Evolutionary conservation across 805 yeast genomes (phyloP).

Genomic region (Komagataella phaffii): DNA sequence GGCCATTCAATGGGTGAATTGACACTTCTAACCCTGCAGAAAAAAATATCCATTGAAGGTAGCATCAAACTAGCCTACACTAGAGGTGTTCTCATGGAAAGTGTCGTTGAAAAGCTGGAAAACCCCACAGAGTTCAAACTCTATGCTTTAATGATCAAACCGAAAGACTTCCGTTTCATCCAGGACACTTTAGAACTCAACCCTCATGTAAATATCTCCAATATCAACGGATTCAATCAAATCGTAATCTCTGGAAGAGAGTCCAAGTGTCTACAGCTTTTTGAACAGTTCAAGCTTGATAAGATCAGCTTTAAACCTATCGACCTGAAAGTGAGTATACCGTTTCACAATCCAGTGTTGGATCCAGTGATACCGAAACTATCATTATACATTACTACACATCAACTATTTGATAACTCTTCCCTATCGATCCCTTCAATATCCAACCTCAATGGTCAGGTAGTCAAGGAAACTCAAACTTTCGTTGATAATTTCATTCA

Average conservation of each 20-base stretch:
- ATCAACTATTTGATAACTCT: not conserved
- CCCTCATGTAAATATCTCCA: slow-evolving; percentile 7
- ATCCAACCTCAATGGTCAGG: slow-evolving; percentile 15
- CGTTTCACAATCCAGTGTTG: slow-evolving; percentile 21
- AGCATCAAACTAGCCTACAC: slow-evolving; percentile 13
- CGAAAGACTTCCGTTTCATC: slow-evolving; percentile 10
- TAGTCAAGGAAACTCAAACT: slow-evolving; percentile 4
- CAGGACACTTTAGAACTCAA: not conserved
- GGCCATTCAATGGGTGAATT: slow-evolving; percentile 25
- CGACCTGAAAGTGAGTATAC: slow-evolving; percentile 17
- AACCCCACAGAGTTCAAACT: slow-evolving; percentile 19
- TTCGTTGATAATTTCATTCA: slow-evolving; percentile 15
- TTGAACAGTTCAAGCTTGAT: slow-evolving; percentile 5
- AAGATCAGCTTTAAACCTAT: slow-evolving; percentile 10
- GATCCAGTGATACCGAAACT: slow-evolving; percentile 13
- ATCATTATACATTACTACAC: not conserved
- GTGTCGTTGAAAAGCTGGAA: slow-evolving; percentile 5
- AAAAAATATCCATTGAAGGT: slow-evolving; percentile 10
- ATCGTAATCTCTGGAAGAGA: slow-evolving; percentile 18
- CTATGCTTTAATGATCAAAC: slow-evolving; percentile 17
- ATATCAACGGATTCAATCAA: slow-evolving; percentile 20
- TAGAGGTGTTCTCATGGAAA: slow-evolving; percentile 20
- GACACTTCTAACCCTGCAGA: slow-evolving; percentile 15
- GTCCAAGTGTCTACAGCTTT: slow-evolving; percentile 6
- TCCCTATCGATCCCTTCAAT: slow-evolving; percentile 13